Percentiles rank a stretch among this genome's conserved stretches.
phyloP scores from a whole-genome alignment of 805 yeast species.

The Candida germanica region DNA sequence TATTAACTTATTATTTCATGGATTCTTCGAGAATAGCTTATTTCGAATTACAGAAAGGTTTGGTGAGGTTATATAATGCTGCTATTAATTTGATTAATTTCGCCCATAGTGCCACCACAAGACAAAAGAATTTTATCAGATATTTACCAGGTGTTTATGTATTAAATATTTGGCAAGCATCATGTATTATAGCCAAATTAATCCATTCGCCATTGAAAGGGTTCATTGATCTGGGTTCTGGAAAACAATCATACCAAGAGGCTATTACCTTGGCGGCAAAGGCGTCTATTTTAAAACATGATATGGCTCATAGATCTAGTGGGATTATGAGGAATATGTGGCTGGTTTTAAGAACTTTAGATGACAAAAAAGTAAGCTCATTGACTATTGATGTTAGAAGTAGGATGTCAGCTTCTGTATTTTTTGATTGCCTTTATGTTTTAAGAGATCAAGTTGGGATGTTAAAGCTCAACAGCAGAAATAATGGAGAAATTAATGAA shows the following conservation, averaged over 20 bases:
- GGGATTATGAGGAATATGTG: conserved; percentile 94
- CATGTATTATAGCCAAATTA: conserved; percentile 76
- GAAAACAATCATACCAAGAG: conserved; percentile 62
- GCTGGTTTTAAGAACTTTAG: conserved; percentile 74
- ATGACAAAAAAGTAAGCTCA: conserved; percentile 45
- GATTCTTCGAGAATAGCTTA: conserved; percentile 51
- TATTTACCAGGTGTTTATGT: conserved; percentile 84
- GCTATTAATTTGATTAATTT: conserved; percentile 70
- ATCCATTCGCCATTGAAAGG: conserved; percentile 70
- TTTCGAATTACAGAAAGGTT: conserved; percentile 68
- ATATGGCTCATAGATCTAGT: conserved; percentile 86
- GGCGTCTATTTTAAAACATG: conserved; percentile 87
- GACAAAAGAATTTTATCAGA: conserved; percentile 60
- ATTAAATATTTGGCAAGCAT: conserved; percentile 86
- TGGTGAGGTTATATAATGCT: conserved; percentile 76
- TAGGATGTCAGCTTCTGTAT: conserved; percentile 88
- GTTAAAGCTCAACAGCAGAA: conserved; percentile 51
- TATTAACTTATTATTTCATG: conserved; percentile 77
- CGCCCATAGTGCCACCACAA: conserved; percentile 56
- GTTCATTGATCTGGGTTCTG: conserved; percentile 66
- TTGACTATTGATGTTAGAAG: conserved; percentile 62
- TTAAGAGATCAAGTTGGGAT: conserved; percentile 86
- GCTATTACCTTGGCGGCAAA: conserved; percentile 68
- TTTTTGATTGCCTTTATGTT: conserved; percentile 85
- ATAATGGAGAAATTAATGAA: conserved; percentile 26